Conservation (phyloP, 2,329 filamentous ascomycete genomes). For the Arthrinium phaeospermum region DNA sequence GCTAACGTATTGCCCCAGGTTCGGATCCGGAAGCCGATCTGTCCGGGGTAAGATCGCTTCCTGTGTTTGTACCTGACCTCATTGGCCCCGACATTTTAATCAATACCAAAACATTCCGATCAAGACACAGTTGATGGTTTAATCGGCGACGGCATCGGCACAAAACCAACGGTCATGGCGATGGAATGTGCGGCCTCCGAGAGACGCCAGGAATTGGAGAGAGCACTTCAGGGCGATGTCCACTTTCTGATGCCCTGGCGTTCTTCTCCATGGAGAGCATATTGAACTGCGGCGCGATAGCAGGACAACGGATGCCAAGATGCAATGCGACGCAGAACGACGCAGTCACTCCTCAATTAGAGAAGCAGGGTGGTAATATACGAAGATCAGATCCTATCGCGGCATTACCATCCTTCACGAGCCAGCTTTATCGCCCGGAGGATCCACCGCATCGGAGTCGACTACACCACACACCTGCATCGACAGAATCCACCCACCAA, state of each 20-base stretch:
- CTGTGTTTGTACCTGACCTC: not conserved
- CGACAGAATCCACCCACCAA: not conserved
- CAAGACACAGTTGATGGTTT: too few relatives aligned
- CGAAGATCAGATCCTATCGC: not conserved
- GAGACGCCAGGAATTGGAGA: not conserved
- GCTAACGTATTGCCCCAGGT: not conserved
- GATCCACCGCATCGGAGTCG: not conserved
- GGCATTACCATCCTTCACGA: not conserved
- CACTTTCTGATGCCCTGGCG: not conserved
- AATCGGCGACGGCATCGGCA: not conserved
- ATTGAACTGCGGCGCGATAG: not conserved
- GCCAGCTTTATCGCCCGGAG: not conserved
- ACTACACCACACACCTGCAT: not conserved
- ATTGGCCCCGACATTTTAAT: not conserved
- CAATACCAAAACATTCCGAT: not conserved
- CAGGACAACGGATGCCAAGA: not conserved
- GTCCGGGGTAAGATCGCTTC: not conserved
- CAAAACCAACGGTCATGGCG: not conserved
- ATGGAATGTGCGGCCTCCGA: not conserved
- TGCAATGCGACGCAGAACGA: not conserved
- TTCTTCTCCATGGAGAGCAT: not conserved
- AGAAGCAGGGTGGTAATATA: not conserved
- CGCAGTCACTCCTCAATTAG: constrained; percentile 1
- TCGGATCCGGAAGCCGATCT: not conserved
- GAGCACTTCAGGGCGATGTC: not conserved